Base-by-base conservation (phyloP, 345 rosid species). In the Syzygium aromaticum region DNA sequence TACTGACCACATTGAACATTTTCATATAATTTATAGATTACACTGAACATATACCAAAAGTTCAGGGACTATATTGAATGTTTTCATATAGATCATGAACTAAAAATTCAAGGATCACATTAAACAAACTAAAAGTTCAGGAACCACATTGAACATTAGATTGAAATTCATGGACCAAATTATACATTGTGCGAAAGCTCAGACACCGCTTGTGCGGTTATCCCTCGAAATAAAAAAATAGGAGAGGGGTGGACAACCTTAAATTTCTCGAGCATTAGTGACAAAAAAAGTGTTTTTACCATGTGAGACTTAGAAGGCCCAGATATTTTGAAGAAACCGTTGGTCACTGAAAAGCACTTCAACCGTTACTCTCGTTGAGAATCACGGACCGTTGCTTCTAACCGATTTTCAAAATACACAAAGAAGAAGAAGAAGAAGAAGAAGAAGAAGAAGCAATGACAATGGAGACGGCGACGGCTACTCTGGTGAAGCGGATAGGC, bases 401-500 rank as follows among this genome's bases (percentile, higher is more conserved):
- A 38, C 43, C 40, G 80, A 19, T 73, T 73, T 73, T 33, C 49
- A 11, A 9, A 38, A 38, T 8, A 49, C 46, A 6, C 54, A 49
- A 6, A 59, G 30, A 83, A 43, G 46, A 43, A 43, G 46, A 19
- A 49, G 38, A 7, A 25, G 54, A 49, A 83, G 85, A 25, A 25
- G 52, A 38, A 78, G 84, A 46, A 19, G 27, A 56, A 56, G 10
- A 51, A 13, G 85, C 28, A 51, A 33, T 54, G 22, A 83, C 25
- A 53, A 86, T 87, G 88, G 56, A 84, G 27, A 16, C 77, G 63
- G 82, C 33, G 33, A 73, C 87, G 54, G 84, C 85, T 51, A 43
- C 51, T 78, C 51, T 88, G 84, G 92, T 82, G 59, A 89, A 89
- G 88, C 90, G 92, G 89, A 91, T 94, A 6, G 96, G 97, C 30